These are phyloP conservation scores for Cryptococcus sp. DNA, from an alignment of 1,284 basidiomycete species.

Conservation along the genomic window DNA sequence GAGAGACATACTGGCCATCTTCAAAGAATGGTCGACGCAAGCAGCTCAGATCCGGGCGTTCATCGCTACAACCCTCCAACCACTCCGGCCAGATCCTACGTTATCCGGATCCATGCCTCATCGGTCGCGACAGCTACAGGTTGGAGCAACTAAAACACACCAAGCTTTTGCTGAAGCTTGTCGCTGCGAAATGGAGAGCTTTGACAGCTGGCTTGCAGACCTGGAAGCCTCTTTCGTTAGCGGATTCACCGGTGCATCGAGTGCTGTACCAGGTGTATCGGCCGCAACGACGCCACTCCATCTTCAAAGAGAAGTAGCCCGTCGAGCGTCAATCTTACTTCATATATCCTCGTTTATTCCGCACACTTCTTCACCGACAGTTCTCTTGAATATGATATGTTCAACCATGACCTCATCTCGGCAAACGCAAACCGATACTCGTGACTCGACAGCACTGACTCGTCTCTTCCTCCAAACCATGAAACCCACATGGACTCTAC, in stretches of 20 bases:
- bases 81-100: neutral
- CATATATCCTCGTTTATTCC: constrained; percentile 52
- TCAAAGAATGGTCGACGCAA: constrained; percentile 62
- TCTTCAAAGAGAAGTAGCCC: constrained; percentile 61
- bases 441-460: constrained; percentile 54
- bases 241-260: neutral
- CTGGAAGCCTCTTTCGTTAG: constrained; percentile 64
- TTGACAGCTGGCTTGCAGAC: constrained; percentile 69
- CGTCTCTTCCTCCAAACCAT: constrained; percentile 64
- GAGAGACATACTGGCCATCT: constrained; percentile 62
- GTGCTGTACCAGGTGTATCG: neutral
- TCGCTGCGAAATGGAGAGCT: constrained; percentile 60
- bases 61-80: constrained; percentile 54
- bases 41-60: constrained; percentile 66
- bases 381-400: constrained; percentile 66
- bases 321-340: constrained; percentile 57
- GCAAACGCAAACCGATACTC: constrained; percentile 45
- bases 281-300: constrained; percentile 66
- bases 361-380: constrained; percentile 58
- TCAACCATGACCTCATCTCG: constrained; percentile 59
- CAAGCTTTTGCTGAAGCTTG: constrained; percentile 80
- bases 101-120: constrained; percentile 18
- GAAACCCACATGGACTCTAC: constrained; percentile 71
- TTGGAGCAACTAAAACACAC: constrained; percentile 57
- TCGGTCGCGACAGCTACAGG: constrained; percentile 20